phyloP scores from a whole-genome alignment of 2,329 filamentous ascomycete species.

The Trematosphaeria pertusa region DNA sequence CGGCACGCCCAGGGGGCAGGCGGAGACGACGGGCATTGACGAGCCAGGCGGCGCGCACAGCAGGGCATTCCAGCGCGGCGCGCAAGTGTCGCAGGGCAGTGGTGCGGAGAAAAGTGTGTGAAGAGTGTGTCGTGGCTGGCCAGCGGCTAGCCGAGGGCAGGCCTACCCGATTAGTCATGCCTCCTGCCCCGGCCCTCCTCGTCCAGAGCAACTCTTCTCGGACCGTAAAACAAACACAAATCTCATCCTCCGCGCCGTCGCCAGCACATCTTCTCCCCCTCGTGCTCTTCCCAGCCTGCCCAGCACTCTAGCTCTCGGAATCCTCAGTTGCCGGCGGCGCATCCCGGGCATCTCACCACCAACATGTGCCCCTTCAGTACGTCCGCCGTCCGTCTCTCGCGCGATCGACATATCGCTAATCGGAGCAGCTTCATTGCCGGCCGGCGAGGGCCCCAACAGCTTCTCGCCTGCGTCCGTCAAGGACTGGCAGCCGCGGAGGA shows the following conservation, averaged over 20 bases:
- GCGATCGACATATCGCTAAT: slow-evolving; percentile 19
- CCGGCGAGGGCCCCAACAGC: slow-evolving; percentile 36
- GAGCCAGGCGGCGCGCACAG: slow-evolving; percentile 22
- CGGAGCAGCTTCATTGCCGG: slow-evolving; percentile 35
- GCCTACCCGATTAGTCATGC: slow-evolving; percentile 35
- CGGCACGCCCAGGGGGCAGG: slow-evolving; percentile 6
- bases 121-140: slow-evolving; percentile 32
- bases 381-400: slow-evolving; percentile 5
- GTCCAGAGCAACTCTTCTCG: slow-evolving; percentile 29
- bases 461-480: slow-evolving; percentile 41
- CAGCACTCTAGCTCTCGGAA: slow-evolving; percentile 30
- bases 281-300: slow-evolving; percentile 24
- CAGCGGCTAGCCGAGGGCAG: slow-evolving; percentile 23
- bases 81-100: slow-evolving; percentile 29
- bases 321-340: slow-evolving; percentile 36
- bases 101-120: slow-evolving; percentile 38
- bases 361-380: slow-evolving; percentile 47
- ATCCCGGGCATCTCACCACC: slow-evolving; percentile 21
- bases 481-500: slow-evolving; percentile 45
- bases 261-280: slow-evolving; percentile 24
- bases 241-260: slow-evolving; percentile 40
- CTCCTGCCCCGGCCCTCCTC: slow-evolving; percentile 14
- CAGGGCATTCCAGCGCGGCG: slow-evolving; percentile 20
- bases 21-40: too few species aligned
- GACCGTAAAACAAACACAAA: slow-evolving; percentile 45